These are phyloP conservation scores for Phytophthora melonis DNA, from an alignment of 352 stramenopile genomes.

Conservation along the genomic window DNA sequence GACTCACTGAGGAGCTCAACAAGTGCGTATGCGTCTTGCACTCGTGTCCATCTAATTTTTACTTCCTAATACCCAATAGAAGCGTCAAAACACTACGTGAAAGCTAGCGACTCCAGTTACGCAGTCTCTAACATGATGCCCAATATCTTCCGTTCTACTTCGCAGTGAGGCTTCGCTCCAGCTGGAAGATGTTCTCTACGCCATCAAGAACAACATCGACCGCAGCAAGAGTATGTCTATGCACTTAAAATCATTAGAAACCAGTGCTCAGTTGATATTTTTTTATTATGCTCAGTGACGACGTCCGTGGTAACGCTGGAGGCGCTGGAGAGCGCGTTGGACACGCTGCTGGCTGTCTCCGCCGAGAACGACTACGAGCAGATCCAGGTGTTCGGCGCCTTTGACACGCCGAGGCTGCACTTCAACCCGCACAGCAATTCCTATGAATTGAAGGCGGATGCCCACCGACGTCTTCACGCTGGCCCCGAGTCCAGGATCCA, in stretches of 20 bases:
- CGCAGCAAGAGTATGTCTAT: conserved; percentile 79
- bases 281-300: conserved; percentile 54
- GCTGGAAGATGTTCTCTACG: conserved; percentile 86
- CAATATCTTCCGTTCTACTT: conserved; percentile 6
- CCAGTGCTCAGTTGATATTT: not conserved
- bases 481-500: conserved; percentile 64
- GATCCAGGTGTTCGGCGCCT: conserved; percentile 88
- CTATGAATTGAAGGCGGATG: conserved; percentile 77
- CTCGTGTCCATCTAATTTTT: conserved; percentile 7
- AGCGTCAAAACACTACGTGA: conserved; percentile 3
- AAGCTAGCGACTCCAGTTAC: not conserved
- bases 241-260: not conserved
- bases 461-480: conserved; percentile 66
- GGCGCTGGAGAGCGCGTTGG: conserved; percentile 81
- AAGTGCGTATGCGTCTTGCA: conserved; percentile 48
- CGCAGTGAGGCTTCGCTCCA: conserved; percentile 74
- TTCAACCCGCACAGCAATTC: conserved; percentile 74
- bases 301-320: conserved; percentile 86
- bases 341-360: conserved; percentile 85
- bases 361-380: conserved; percentile 82
- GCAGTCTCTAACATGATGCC: conserved; percentile 11
- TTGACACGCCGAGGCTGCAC: conserved; percentile 72
- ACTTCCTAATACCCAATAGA: conserved; percentile 6
- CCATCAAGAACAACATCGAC: conserved; percentile 92
- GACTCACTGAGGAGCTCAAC: conserved; percentile 71